Base-by-base conservation (phyloP, 148 eudicot genomes). In the Persicaria tinctoria region DNA sequence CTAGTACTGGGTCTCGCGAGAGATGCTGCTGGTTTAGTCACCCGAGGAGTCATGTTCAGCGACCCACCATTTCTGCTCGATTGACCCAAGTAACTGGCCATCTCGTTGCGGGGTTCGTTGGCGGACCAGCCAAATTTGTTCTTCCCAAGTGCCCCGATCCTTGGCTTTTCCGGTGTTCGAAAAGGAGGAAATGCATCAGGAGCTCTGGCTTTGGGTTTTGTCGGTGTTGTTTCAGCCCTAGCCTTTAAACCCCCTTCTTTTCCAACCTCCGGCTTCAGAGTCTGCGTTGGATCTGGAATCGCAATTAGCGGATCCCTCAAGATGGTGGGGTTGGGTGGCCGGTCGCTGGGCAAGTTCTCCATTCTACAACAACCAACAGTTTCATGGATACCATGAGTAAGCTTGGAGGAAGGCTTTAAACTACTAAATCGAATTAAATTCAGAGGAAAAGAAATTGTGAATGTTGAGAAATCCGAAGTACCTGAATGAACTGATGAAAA, bases 121-220 rank as follows among this genome's bases (percentile, higher is more conserved):
- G 41, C 55, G 6, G 82, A 79, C 90, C 90, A 90, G 16, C 93
- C 95, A 51, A 85, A 89, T 55, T 90, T 77, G 18, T 80, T 82
- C 79, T 77, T 89, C 2, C 73, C 80, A 45, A 74, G 50, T 56
- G 45, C 48, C 23, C 55, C 76, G 62, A 68, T 75, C 41, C 85
- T 88, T 20, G 75, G 86, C 75, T 87, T 89, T 4, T 93, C 98
- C 0, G 98, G 98, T 20, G 98, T 94, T 1, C 86, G 83, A 64
- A 84, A 76, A 16, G 84, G 84, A 76, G 79, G 49, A 38, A 66
- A 14, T 56, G 82, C 62, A 13, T 82, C 84, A 1, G 85, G 13
- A 70, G 64, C 38, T 73, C 76, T 87, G n/a, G 51, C 55, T 79
- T 85, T 92, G 10, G 83, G 72, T 79, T 95, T 95, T 11, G 79